These are phyloP conservation scores for Zoysia matrella DNA, from an alignment of 202 grass and related monocot species.

Conservation along the genomic window DNA sequence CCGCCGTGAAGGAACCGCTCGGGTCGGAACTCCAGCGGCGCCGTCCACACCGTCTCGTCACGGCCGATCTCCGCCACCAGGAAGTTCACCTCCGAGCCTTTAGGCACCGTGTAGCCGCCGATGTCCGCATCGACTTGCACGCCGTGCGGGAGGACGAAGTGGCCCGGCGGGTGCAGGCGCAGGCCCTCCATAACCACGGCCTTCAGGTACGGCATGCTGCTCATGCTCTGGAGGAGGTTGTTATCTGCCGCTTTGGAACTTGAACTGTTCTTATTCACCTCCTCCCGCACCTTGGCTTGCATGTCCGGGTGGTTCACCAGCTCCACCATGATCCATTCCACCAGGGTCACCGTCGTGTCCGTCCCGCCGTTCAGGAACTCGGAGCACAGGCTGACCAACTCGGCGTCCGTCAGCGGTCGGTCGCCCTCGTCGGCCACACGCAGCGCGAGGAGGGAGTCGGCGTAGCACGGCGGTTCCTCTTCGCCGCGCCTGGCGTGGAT, in stretches of 20 bases:
- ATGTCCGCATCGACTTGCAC: conserved; percentile 23
- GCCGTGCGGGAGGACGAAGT: conserved; percentile 41
- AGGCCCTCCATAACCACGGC: conserved; percentile 50
- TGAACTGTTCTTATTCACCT: neutral
- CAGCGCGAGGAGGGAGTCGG: conserved; percentile 21
- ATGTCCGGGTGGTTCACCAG: conserved; percentile 41
- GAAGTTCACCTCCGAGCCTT: conserved; percentile 44
- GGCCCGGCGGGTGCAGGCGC: conserved; percentile 42
- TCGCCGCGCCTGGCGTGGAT: neutral
- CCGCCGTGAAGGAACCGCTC: conserved; percentile 54
- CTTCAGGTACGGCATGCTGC: conserved; percentile 38
- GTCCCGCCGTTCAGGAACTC: conserved; percentile 49
- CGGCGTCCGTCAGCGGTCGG: conserved; percentile 25
- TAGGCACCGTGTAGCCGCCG: conserved; percentile 31
- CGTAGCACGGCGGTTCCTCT: conserved; percentile 4
- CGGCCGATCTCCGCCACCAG: conserved; percentile 44
- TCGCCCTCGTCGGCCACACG: neutral
- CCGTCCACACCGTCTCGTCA: conserved; percentile 42
- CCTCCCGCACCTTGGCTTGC: conserved; percentile 39
- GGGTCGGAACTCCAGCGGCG: conserved; percentile 45
- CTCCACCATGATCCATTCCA: conserved; percentile 56
- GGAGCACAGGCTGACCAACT: conserved; percentile 46
- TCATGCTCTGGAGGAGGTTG: too few relatives aligned
- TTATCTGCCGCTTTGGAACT: too few relatives aligned
- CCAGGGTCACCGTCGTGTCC: conserved; percentile 36